Evolutionary conservation across 352 stramenopile species (phyloP).

Genomic region (Globisporangium mamillatum): DNA sequence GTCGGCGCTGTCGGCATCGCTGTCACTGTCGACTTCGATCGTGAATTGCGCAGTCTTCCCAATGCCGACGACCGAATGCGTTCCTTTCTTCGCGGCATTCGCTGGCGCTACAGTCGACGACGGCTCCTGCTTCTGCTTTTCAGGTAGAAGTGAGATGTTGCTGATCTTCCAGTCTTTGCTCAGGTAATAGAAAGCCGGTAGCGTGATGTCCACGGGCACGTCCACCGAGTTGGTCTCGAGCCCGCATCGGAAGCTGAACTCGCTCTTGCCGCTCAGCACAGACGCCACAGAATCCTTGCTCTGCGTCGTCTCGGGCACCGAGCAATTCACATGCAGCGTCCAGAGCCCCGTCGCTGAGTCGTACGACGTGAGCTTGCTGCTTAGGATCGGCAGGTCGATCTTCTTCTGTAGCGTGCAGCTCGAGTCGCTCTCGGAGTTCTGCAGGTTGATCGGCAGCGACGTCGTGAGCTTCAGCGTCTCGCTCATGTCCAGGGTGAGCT

Average conservation of each 20-base stretch:
- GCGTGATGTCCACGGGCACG: conserved; percentile 18
- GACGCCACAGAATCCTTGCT: conserved; percentile 9
- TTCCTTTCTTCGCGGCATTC: conserved; percentile 1
- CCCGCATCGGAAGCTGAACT: conserved; percentile 18
- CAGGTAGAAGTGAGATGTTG: conserved; percentile 18
- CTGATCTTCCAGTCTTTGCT: conserved; percentile 19
- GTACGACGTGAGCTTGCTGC: conserved; percentile 18
- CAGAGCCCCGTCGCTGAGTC: conserved; percentile 14
- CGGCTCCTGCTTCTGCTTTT: not conserved
- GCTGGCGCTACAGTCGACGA: conserved; percentile 16
- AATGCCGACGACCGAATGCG: conserved; percentile 9
- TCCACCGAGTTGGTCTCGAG: conserved; percentile 15
- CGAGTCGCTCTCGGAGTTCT: conserved; percentile 16
- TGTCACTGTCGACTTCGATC: conserved; percentile 15
- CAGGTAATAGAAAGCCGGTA: conserved; percentile 20
- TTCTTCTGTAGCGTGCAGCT: conserved; percentile 21
- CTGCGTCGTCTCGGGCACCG: conserved; percentile 11
- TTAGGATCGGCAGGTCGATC: conserved; percentile 14
- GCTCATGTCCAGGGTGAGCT: conserved; percentile 14
- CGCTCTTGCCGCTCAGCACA: conserved; percentile 11
- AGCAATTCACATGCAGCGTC: conserved; percentile 24
- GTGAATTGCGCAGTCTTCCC: conserved; percentile 14
- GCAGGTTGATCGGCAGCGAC: conserved; percentile 13
- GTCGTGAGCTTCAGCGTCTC: conserved; percentile 11
- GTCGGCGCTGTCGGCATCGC: conserved; percentile 1